These are phyloP conservation scores for Apiotrichum brassicae DNA, from an alignment of 1,284 basidiomycete species.

Conservation along the genomic window DNA sequence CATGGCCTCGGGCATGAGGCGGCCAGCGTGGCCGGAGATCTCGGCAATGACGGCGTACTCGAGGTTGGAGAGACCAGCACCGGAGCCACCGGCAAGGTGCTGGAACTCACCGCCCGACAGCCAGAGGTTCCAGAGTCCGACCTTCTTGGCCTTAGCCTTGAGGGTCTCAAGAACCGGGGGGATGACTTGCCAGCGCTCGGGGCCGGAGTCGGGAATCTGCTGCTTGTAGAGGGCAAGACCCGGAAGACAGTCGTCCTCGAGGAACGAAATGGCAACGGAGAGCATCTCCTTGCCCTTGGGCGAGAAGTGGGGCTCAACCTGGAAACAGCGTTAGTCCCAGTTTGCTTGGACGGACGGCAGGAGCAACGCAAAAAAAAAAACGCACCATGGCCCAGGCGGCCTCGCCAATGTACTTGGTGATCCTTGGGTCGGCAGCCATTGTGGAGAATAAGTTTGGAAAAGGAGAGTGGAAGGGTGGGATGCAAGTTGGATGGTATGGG, in stretches of 20 bases:
- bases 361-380: not conserved
- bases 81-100: constrained; percentile 53
- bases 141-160: constrained; percentile 77
- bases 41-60: constrained; percentile 97
- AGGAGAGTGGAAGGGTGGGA: not conserved
- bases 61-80: constrained; percentile 83
- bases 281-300: constrained; percentile 79
- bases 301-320: constrained; percentile 89
- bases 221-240: constrained; percentile 70
- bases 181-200: constrained; percentile 73
- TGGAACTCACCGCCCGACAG: constrained; percentile 90
- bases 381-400: constrained; percentile 28
- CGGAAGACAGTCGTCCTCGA: constrained; percentile 81
- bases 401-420: constrained; percentile 21
- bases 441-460: not conserved
- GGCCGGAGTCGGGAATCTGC: constrained; percentile 72
- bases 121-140: constrained; percentile 96
- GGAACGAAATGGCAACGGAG: constrained; percentile 73
- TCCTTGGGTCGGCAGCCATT: constrained; percentile 19
- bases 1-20: constrained; percentile 73
- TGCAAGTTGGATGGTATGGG: not conserved
- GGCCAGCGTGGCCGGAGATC: constrained; percentile 75
- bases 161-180: constrained; percentile 76
- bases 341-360: too few species aligned
- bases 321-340: constrained; percentile 3